These are phyloP conservation scores for Flaveria linearis DNA, from an alignment of 129 eudicot species.

Conservation along the genomic window DNA sequence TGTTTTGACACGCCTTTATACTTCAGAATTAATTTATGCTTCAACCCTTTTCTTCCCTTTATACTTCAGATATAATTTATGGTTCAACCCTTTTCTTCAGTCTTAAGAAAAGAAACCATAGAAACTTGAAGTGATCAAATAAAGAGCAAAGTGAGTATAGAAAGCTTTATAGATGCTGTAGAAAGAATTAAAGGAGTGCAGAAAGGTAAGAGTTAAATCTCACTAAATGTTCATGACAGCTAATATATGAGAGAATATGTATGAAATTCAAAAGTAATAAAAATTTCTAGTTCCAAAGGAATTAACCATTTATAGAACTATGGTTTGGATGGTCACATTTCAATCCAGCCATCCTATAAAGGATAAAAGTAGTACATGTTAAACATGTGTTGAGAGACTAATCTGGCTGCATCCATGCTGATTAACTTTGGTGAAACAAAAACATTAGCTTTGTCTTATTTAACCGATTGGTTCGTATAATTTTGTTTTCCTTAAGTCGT, in stretches of 20 bases:
- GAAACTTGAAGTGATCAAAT: constrained; percentile 10
- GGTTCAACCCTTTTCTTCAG: neutral
- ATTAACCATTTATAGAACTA: constrained; percentile 23
- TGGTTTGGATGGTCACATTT: constrained; percentile 22
- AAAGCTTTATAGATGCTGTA: constrained; percentile 2
- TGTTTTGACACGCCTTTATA: neutral
- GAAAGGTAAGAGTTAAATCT: constrained; percentile 4
- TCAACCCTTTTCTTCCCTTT: constrained; percentile 14
- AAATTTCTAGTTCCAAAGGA: constrained; percentile 19
- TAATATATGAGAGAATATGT: constrained; percentile 25
- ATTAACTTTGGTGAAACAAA: neutral
- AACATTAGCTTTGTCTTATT: neutral
- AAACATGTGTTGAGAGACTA: neutral
- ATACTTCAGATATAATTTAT: constrained; percentile 16
- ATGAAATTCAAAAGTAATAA: constrained; percentile 1
- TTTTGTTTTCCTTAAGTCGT: too few species aligned
- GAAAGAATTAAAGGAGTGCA: neutral
- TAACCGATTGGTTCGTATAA: neutral
- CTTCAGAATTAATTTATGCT: constrained; percentile 4
- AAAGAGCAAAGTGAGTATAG: constrained; percentile 13
- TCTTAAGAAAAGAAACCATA: constrained; percentile 8
- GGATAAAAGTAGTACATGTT: neutral
- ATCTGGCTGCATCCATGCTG: neutral
- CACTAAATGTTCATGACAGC: constrained; percentile 21
- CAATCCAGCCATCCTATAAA: neutral